These are phyloP conservation scores for Colletotrichum cereale DNA, from an alignment of 2,329 filamentous ascomycete species.

Conservation along the genomic window DNA sequence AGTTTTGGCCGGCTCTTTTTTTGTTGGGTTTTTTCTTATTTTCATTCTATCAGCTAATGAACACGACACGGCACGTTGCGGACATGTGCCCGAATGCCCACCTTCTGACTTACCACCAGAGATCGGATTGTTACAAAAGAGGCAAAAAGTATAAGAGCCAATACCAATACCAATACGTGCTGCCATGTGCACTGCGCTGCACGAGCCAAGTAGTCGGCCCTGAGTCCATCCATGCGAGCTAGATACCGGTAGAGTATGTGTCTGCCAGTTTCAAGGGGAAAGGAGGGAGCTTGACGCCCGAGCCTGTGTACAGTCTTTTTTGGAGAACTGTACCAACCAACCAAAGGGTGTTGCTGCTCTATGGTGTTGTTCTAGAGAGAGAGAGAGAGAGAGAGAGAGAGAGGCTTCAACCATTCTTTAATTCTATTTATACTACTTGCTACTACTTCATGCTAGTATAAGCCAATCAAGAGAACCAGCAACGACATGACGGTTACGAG, in stretches of 20 bases:
- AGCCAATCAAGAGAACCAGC: neutral
- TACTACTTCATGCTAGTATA: neutral
- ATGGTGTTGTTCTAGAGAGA: neutral
- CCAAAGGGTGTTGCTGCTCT: neutral
- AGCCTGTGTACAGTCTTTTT: slow-evolving; percentile 9
- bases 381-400: neutral
- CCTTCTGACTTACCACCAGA: neutral
- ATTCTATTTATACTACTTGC: neutral
- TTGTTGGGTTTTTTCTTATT: neutral
- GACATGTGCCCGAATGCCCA: neutral
- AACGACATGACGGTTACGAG: neutral
- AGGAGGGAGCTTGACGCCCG: neutral
- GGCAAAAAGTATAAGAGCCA: neutral
- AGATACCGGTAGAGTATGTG: neutral
- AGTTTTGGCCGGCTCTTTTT: neutral
- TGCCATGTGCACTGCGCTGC: neutral
- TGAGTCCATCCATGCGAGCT: neutral
- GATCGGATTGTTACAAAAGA: neutral
- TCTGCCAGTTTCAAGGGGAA: slow-evolving; percentile 10
- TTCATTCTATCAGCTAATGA: neutral
- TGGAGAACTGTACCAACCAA: neutral
- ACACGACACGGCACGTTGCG: neutral
- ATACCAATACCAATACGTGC: neutral
- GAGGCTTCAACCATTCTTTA: neutral
- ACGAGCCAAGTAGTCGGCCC: slow-evolving; percentile 4